phyloP scores from a whole-genome alignment of 2,329 filamentous ascomycete genomes.

The Aspergillus alliaceus region DNA sequence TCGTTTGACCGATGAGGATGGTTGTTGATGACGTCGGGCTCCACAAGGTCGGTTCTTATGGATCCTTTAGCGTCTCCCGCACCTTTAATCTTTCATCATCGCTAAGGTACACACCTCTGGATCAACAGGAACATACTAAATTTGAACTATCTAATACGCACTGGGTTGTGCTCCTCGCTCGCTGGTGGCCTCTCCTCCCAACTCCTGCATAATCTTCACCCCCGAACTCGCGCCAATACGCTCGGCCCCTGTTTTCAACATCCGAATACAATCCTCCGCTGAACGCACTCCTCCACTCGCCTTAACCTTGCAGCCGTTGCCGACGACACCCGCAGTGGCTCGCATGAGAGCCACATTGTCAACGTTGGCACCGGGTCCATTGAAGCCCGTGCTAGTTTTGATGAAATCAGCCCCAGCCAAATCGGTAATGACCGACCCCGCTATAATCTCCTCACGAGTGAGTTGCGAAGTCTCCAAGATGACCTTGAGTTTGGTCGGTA shows the following conservation, averaged over 20 bases:
- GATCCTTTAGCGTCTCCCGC: not conserved
- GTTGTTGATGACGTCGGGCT: conserved; percentile 10
- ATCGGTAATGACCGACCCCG: conserved; percentile 53
- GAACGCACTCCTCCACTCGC: conserved; percentile 59
- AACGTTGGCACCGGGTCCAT: conserved; percentile 53
- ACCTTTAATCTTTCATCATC: not conserved
- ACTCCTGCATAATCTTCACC: conserved; percentile 54
- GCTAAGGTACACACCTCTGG: not conserved
- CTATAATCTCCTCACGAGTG: conserved; percentile 50
- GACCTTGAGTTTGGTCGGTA: conserved; percentile 52
- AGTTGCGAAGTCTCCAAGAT: conserved; percentile 61
- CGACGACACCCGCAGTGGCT: conserved; percentile 46
- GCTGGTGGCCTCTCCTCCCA: conserved; percentile 19
- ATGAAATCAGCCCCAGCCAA: conserved; percentile 58
- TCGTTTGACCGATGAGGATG: conserved; percentile 9
- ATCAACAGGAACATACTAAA: not conserved
- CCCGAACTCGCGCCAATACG: conserved; percentile 59
- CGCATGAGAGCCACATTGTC: conserved; percentile 58
- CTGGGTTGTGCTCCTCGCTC: conserved; percentile 1
- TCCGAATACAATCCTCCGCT: conserved; percentile 50
- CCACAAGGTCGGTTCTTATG: conserved; percentile 7
- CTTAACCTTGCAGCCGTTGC: conserved; percentile 52
- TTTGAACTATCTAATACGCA: not conserved
- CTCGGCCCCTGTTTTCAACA: conserved; percentile 58
- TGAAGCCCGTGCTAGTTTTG: conserved; percentile 62